Evolutionary conservation across 2,329 filamentous ascomycete species (phyloP).

Genomic region (Apiospora pterosperma): DNA sequence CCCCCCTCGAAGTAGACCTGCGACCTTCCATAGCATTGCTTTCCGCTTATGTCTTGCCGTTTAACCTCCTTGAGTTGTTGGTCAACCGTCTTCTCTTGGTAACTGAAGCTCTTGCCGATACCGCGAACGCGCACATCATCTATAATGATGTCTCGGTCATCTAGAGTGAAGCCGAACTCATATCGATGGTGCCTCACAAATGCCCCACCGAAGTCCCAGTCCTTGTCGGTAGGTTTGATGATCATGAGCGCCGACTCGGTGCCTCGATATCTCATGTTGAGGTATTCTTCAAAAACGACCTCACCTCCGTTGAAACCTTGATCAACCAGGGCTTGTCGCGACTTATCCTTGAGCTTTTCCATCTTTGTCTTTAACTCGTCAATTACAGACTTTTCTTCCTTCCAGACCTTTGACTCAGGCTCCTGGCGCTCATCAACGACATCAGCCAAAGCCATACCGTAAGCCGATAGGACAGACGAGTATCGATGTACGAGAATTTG

Average conservation of each 20-base stretch:
- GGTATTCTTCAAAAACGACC: conserved; percentile 84
- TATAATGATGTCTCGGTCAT: conserved; percentile 81
- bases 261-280: conserved; percentile 89
- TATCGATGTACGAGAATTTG: conserved; percentile 86
- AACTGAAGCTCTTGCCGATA: conserved; percentile 83
- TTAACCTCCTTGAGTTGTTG: conserved; percentile 72
- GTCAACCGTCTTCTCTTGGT: conserved; percentile 77
- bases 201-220: conserved; percentile 80
- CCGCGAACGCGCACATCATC: conserved; percentile 86
- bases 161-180: conserved; percentile 87
- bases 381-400: conserved; percentile 54
- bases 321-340: conserved; percentile 60
- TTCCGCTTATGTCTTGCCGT: conserved; percentile 50
- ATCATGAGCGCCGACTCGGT: conserved; percentile 93
- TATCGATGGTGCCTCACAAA: conserved; percentile 87
- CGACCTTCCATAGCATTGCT: conserved; percentile 63
- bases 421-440: conserved; percentile 90
- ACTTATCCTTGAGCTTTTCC: conserved; percentile 74
- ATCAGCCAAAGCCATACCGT: conserved; percentile 89
- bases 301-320: conserved; percentile 76
- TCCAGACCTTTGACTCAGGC: conserved; percentile 63
- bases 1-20: conserved; percentile 84
- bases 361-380: conserved; percentile 69
- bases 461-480: conserved; percentile 84
- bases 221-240: conserved; percentile 61